Evolutionary conservation across 805 yeast species (phyloP), one percentile per base, ranked within the genome.

Genomic region (Candida nemodendra): DNA sequence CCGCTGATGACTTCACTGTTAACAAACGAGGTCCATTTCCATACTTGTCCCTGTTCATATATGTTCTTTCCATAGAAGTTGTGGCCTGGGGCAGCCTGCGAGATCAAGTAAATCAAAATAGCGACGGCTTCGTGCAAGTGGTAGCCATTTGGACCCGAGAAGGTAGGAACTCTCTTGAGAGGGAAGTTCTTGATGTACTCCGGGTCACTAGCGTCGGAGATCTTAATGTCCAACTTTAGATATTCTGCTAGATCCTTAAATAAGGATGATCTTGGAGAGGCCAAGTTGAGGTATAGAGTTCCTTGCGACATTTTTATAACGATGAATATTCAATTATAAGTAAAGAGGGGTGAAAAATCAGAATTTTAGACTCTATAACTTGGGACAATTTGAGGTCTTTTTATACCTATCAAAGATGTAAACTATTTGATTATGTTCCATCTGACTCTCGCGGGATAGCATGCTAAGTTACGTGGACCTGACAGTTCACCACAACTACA

Each of bases 11-110:
- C 47, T 53, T 90, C 95, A 49, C 72, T 54, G 74, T 81, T 87
- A 60, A 81, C 68, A 48, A 82, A 66, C 2, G 95, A 84, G 61
- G 78, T 55, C 95, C 95, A 89, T 67, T 71, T 78, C 53, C 86
- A 60, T 54, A 86, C 70, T 54, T 63, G 64, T 40, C 81, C 84
- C 55, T 74, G 70, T 54, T 84, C 86, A 45, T 67, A 64, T 49
- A 70, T 66, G 61, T 71, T 71, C 56, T 73, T 71, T 51, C 95
- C 96, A 32, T 34, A 49, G 38, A 75, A 68, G 79, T 72, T 36
- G 21, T 47, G 44, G n/a, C 31, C 36, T 4, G 27, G 79, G 25
- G 62, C 65, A 16, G 59, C 53, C 24, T 64, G 54, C 4, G 68
- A 54, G 29, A 51, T 38, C 2, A 59, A 25, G 44, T 82, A 79